Base-by-base conservation (phyloP, 805 yeast genomes). In the Sugiyamaella smithiae region DNA sequence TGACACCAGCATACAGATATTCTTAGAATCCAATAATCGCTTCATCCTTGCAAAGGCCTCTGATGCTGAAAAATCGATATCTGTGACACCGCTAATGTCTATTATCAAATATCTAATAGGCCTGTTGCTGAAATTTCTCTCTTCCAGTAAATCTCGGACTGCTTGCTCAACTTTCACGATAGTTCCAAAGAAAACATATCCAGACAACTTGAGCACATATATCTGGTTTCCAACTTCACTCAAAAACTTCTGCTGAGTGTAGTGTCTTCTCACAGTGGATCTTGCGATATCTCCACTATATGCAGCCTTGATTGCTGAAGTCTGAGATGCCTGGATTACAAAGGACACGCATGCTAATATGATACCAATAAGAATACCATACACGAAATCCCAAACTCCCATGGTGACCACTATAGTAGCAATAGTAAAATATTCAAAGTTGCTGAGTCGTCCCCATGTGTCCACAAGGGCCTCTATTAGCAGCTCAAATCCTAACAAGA, bases 311-410 rank as follows among this genome's bases (percentile, higher is more conserved):
- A 93, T 80, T 12, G 91, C 89, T 25, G 93, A 88, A 40, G 82
- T 76, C 36, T 88, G 78, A 1, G 96, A 89, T 17, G 95, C 93
- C 55, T 87, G 95, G 42, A 90, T 84, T n/a, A 93, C 88, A 70
- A 90, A 93, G n/a, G 93, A 85, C 59, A 91, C 77, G 64, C 97
- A 90, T 0, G 99, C 98, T 48, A 93, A 73, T 29, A 93, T 70
- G 22, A 91, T 85, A 43, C 99, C 99, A 16, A 84, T 90, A 48
- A 91, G 69, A 25, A 93, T 88, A 50, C 99, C 99, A 56, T 82
- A 77, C 7, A 93, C 98, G 65, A 93, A 93, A 68, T 93, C 99
- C 77, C 88, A 84, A 1, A 85, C 82, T 2, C 98, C 98, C 98
- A 93, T 93, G 0, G 90, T 84, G 25, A 88, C 68, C n/a, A 95